These are phyloP conservation scores for Geotrichum histeridarum DNA, from an alignment of 1,139 yeast species.

Conservation along the genomic window DNA sequence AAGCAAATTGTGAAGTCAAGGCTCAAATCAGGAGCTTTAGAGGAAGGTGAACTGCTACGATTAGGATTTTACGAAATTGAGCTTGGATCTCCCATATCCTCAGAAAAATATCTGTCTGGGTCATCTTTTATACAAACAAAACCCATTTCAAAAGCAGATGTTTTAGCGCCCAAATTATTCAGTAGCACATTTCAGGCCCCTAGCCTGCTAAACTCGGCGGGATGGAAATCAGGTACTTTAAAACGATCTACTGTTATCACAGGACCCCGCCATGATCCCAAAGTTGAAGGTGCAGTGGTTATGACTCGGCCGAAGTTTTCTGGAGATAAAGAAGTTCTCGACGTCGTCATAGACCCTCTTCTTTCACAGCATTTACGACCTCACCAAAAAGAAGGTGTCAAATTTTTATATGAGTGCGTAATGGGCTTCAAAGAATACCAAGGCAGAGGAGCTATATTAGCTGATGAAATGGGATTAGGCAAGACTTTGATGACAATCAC, in stretches of 20 bases:
- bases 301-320: slow-evolving; percentile 39
- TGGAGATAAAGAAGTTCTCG: slow-evolving; percentile 33
- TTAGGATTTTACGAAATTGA: slow-evolving; percentile 54
- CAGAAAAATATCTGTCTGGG: slow-evolving; percentile 22
- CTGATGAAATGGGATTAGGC: slow-evolving; percentile 98
- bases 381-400: slow-evolving; percentile 81
- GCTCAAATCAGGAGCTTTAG: slow-evolving; percentile 3
- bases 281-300: slow-evolving; percentile 42
- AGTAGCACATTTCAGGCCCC: slow-evolving; percentile 6
- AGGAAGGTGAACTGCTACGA: slow-evolving; percentile 42
- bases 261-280: slow-evolving; percentile 42
- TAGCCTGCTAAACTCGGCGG: not conserved
- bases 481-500: slow-evolving; percentile 85
- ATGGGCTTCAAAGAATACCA: slow-evolving; percentile 54
- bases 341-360: slow-evolving; percentile 67
- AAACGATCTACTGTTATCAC: slow-evolving; percentile 11
- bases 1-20: slow-evolving; percentile 20
- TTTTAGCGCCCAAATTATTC: not conserved
- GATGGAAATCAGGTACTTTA: slow-evolving; percentile 12
- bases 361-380: slow-evolving; percentile 57
- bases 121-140: slow-evolving; percentile 14
- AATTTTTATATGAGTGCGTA: slow-evolving; percentile 73
- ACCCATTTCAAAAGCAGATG: not conserved
- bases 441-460: slow-evolving; percentile 77
- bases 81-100: slow-evolving; percentile 40